Conservation (phyloP, 768 basidiomycete species). For the Basidioascus undulatus region DNA sequence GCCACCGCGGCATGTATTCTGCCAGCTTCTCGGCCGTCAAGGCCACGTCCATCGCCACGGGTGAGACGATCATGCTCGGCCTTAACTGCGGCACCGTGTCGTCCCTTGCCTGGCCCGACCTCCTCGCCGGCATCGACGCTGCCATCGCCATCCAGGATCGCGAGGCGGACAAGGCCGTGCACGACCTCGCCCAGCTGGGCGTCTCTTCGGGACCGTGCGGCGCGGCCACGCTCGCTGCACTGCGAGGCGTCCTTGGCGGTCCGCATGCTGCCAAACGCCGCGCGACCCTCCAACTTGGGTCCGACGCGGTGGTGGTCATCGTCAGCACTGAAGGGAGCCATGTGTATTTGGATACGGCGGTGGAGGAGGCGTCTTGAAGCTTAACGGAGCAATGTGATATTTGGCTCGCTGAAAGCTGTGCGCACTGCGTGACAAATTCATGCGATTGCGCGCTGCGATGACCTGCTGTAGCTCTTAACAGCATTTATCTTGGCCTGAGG, state of each 20-base stretch:
- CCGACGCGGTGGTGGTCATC: background rate
- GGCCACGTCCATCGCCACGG: constrained; percentile 1
- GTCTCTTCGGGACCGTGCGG: constrained; percentile 3
- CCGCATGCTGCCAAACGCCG: background rate
- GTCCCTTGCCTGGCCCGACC: constrained; percentile 1
- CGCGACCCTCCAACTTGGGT: background rate
- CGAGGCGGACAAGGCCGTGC: background rate
- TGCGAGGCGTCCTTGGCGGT: background rate
- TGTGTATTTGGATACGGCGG: too few relatives aligned
- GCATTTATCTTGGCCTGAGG: too few relatives aligned
- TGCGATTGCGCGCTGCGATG: too few relatives aligned
- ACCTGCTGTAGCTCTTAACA: too few relatives aligned
- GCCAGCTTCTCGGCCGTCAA: background rate
- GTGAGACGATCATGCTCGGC: constrained; percentile 2
- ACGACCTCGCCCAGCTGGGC: background rate
- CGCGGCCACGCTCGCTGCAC: constrained; percentile 1
- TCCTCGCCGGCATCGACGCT: background rate
- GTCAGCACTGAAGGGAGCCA: background rate
- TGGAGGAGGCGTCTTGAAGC: too few relatives aligned
- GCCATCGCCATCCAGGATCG: background rate
- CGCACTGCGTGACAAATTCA: too few relatives aligned
- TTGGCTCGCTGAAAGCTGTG: too few relatives aligned
- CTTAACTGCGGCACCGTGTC: constrained; percentile 2
- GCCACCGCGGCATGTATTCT: background rate
- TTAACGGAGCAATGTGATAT: too few relatives aligned